Base-by-base conservation (phyloP, 345 rosid genomes). In the Ailanthus altissimus region DNA sequence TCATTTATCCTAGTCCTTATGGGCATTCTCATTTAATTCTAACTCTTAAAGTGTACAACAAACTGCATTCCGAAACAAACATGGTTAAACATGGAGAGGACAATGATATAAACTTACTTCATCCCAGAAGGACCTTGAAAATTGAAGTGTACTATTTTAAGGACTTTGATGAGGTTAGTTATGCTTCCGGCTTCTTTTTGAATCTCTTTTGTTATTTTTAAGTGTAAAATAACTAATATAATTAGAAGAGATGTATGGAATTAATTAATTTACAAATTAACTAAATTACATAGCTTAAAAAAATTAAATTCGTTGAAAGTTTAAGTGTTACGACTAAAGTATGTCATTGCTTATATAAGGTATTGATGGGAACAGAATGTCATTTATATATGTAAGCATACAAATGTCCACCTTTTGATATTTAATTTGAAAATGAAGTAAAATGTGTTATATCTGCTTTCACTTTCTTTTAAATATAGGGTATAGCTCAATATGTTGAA, bases 61-160 rank as follows among this genome's bases (percentile, higher is more conserved):
- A 92, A 61, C 94, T 97, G 72, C 94, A 90, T 76, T 95, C 99
- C 23, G 97, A 97, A 86, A 97, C 94, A 77, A 97, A 97, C 59
- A 90, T 97, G 69, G 81, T 83, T 68, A 98, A 97, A 88, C 97
- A 97, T 74, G 98, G 98, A 81, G 94, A n/a, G n/a, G 89, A 84
- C 82, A 93, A 87, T 83, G 92, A 88, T 77, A 89, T 93, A 71
- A 91, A 92, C 85, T 80, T 91, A 56, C 94, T 94, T 79, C 90
- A 97, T 59, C 90, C 92, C 46, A 98, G n/a, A 98, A 78, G 94
- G 92, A 90, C 91, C 94, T 71, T 96, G 80, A 96, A 89, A 86
- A 91, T 96, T 59, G 99, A 97, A 79, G 99, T 94, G 76, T 97
- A 97, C 84, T 91, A 92, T 63, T 97, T 97, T 51, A 97, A 94